Percentiles rank a stretch among this genome's conserved stretches.
Evolutionary conservation across 1,139 yeast genomes (phyloP).

Genomic region (Meyerozyma elateridarum): DNA sequence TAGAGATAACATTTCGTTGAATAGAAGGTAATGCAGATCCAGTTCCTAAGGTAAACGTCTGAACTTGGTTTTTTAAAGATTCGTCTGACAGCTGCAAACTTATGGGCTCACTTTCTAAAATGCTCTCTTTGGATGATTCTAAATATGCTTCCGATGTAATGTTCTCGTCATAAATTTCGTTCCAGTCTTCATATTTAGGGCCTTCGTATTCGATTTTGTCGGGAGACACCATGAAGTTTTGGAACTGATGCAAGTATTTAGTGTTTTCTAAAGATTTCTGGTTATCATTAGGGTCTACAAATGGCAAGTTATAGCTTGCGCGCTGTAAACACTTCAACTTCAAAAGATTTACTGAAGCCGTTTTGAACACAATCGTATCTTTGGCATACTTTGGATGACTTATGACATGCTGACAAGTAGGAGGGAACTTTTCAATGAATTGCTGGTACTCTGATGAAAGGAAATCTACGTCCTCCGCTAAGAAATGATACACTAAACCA

Average conservation of each 20-base stretch:
- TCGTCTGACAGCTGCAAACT: slow-evolving; percentile 15
- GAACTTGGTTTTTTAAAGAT: slow-evolving; percentile 50
- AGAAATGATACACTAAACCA: slow-evolving; percentile 66
- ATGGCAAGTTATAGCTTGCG: slow-evolving; percentile 49
- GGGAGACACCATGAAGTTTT: slow-evolving; percentile 25
- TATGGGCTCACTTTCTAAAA: slow-evolving; percentile 18
- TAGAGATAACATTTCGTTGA: slow-evolving; percentile 79
- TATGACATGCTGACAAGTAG: slow-evolving; percentile 54
- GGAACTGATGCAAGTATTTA: slow-evolving; percentile 28
- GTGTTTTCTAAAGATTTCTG: slow-evolving; percentile 16
- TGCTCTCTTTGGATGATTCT: slow-evolving; percentile 14
- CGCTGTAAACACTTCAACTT: slow-evolving; percentile 55
- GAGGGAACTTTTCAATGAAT: slow-evolving; percentile 46
- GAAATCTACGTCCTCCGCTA: slow-evolving; percentile 62
- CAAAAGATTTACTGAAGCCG: slow-evolving; percentile 49
- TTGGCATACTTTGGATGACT: slow-evolving; percentile 66
- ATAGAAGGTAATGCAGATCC: slow-evolving; percentile 91
- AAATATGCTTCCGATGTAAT: slow-evolving; percentile 22
- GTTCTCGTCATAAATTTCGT: slow-evolving; percentile 37
- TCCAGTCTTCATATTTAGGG: slow-evolving; percentile 31
- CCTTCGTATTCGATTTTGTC: slow-evolving; percentile 21
- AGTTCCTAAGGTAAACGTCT: slow-evolving; percentile 80
- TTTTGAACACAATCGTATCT: slow-evolving; percentile 54
- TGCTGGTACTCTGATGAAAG: slow-evolving; percentile 39
- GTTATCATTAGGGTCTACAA: slow-evolving; percentile 15